Evolutionary conservation across 441 rosid species (phyloP).

Genomic region (Populus hybrid): DNA sequence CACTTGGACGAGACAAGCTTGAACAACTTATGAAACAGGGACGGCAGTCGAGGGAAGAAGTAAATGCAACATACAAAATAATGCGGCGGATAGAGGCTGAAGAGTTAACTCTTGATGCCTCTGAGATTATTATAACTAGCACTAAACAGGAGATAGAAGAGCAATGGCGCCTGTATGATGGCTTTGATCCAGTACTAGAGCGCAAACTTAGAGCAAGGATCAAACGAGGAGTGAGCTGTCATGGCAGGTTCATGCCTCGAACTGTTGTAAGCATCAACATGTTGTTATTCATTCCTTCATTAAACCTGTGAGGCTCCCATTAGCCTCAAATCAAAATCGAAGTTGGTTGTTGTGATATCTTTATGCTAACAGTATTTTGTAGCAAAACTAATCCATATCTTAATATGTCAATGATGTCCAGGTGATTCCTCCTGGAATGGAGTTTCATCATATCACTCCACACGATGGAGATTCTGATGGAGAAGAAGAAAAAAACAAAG

Average conservation of each 20-base stretch:
- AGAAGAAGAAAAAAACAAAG: constrained; percentile 70
- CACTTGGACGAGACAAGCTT: constrained; percentile 83
- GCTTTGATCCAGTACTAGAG: constrained; percentile 80
- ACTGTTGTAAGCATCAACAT: constrained; percentile 64
- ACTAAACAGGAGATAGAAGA: constrained; percentile 85
- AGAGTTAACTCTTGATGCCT: constrained; percentile 70
- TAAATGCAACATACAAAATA: constrained; percentile 74
- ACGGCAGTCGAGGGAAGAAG: constrained; percentile 77
- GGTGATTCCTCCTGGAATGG: constrained; percentile 97
- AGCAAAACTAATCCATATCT: background rate
- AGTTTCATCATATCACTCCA: constrained; percentile 81
- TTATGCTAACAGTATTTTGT: background rate
- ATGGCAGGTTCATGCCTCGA: constrained; percentile 86
- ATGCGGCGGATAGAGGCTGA: constrained; percentile 85
- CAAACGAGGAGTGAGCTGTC: constrained; percentile 78
- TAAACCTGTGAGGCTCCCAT: background rate
- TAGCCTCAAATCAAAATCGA: background rate
- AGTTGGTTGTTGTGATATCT: background rate
- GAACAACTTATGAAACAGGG: constrained; percentile 83
- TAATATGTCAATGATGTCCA: constrained; percentile 21
- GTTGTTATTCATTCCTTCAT: background rate
- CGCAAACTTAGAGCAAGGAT: constrained; percentile 80
- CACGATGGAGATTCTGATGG: constrained; percentile 80
- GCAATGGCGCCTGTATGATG: constrained; percentile 89
- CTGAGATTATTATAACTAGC: constrained; percentile 82